These are phyloP conservation scores for Myochromella boudieri DNA, from an alignment of 768 basidiomycete genomes.

Conservation along the genomic window DNA sequence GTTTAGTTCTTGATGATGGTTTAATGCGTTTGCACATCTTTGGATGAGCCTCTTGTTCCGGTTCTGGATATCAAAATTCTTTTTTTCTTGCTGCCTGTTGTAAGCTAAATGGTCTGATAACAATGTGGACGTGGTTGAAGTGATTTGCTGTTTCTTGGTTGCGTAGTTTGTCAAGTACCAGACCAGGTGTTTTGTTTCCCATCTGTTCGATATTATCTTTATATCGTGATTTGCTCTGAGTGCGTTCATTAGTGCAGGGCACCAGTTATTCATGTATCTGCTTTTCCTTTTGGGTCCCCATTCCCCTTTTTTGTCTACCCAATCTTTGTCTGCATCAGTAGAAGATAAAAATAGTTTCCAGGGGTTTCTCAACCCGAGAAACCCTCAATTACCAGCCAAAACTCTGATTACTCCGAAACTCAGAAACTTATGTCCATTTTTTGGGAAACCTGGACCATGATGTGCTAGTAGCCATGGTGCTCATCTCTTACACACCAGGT, in stretches of 20 bases:
- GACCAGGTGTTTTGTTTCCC: constrained; percentile 29
- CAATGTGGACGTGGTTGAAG: constrained; percentile 36
- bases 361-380: too few species aligned
- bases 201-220: constrained; percentile 36
- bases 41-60: constrained; percentile 29
- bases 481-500: too few species aligned
- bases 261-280: constrained; percentile 27
- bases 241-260: constrained; percentile 20
- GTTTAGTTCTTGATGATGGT: constrained; percentile 34
- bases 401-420: too few species aligned
- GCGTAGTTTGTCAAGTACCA: constrained; percentile 41
- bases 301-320: constrained; percentile 23
- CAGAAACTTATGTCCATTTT: too few species aligned
- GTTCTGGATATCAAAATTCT: constrained; percentile 13
- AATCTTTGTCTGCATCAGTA: too few species aligned
- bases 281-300: constrained; percentile 26
- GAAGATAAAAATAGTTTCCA: constrained; percentile 23
- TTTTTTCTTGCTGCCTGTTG: constrained; percentile 14
- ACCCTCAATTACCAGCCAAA: too few species aligned
- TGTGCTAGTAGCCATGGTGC: too few species aligned
- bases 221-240: constrained; percentile 35
- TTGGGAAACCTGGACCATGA: too few species aligned
- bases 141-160: constrained; percentile 36
- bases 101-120: constrained; percentile 30
- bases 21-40: constrained; percentile 31